Base-by-base conservation (phyloP, 805 yeast species). In the Suhomyces kilbournensis region DNA sequence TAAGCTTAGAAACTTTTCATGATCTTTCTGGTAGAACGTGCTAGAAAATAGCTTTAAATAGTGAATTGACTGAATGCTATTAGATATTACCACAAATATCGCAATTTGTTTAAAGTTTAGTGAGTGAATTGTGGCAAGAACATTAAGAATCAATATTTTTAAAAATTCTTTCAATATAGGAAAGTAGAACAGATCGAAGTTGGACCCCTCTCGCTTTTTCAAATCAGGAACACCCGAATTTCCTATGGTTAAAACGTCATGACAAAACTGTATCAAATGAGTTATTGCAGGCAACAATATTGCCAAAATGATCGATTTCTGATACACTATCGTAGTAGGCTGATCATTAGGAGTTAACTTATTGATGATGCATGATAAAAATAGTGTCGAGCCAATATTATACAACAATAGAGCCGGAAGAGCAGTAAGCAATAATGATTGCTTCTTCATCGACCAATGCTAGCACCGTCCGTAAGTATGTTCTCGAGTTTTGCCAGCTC, bases 111-210 rank as follows among this genome's bases (percentile, higher is more conserved):
- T 38, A 19, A 49, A 44, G 44, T 46, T 44, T 22, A 52, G 14
- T n/a, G 44, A 44, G 43, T 22, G 20, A 17, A 26, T 15, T 7
- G 45, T 8, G 7, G 53, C 40, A 12, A 52, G 46, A 15, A 46
- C 44, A 39, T 39, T 46, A 12, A 59, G 34, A 23, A 57, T 44
- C 15, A 30, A 44, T 7, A 50, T 9, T 12, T 42, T 42, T 10
- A 48, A 10, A 14, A 43, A 25, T 39, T 61, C 62, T 30, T 60
- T 59, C 34, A 55, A 17, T 14, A 62, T 47, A 3, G 66, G 66
- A 22, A 44, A 56, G 45, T 57, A 57, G 39, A 60, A 57, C 30
- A 32, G 30, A 17, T 48, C 40, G 48, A 59, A 54, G 46, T 49
- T 51, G 39, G 30, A 20, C 7, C 42, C 43, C 25, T n/a, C 46